These are phyloP conservation scores for Apiospora phragmitis DNA, from an alignment of 2,329 filamentous ascomycete species.

Conservation along the genomic window DNA sequence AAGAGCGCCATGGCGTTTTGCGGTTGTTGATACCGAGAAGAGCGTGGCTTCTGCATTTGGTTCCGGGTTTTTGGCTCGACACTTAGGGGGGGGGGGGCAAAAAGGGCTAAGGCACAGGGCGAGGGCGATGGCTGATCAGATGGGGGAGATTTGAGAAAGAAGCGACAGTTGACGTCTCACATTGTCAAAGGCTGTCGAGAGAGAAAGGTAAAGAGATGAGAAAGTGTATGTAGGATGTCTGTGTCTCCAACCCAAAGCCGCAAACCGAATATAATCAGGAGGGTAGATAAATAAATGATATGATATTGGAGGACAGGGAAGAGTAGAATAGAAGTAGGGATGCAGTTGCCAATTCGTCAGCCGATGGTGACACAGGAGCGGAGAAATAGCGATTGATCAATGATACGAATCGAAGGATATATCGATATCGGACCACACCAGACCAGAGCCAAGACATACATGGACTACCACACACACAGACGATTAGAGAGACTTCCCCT, in stretches of 20 bases:
- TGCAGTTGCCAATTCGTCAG: background rate
- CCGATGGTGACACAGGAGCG: conserved; percentile 2
- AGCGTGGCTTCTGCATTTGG: conserved; percentile 3
- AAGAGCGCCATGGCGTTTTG: conserved; percentile 48
- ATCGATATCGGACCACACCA: conserved; percentile 12
- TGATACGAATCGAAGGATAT: background rate
- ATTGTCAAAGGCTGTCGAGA: background rate
- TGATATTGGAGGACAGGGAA: background rate
- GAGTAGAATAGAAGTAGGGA: background rate
- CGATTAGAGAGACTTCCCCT: background rate
- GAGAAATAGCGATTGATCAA: conserved; percentile 11
- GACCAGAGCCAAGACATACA: background rate
- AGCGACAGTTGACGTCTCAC: background rate
- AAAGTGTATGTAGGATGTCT: background rate
- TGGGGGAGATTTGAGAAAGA: background rate
- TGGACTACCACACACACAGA: background rate
- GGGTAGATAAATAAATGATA: background rate
- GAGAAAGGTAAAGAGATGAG: background rate
- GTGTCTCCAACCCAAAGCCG: background rate
- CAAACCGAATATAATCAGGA: background rate
- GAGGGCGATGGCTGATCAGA: background rate
- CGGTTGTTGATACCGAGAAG: conserved; percentile 7
- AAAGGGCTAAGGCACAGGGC: background rate
- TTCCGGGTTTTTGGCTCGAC: background rate
- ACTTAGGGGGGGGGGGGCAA: background rate